phyloP scores from a whole-genome alignment of 139 green algal genomes.

The Chlamydomonas sp. region DNA sequence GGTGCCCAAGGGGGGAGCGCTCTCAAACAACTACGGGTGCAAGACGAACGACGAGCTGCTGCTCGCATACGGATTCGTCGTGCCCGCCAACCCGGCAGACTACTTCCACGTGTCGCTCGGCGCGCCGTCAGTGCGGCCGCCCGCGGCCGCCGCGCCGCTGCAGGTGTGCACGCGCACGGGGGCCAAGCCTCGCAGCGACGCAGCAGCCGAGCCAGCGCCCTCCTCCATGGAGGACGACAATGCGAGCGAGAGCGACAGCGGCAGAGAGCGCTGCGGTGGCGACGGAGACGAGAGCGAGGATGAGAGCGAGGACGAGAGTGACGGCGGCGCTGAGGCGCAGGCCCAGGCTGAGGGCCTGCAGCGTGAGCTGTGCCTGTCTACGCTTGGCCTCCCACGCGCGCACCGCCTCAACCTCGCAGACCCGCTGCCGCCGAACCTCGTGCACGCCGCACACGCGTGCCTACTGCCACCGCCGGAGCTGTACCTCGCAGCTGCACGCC shows the following conservation, averaged over 20 bases:
- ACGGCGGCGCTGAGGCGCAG: background rate
- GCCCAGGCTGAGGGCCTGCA: constrained; percentile 22
- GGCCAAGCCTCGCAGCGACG: background rate
- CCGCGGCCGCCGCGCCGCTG: too few relatives aligned
- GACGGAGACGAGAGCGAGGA: too few relatives aligned
- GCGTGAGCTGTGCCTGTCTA: constrained; percentile 16
- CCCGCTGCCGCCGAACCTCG: constrained; percentile 22
- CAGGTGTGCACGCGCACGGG: too few relatives aligned
- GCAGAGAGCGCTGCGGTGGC: too few relatives aligned
- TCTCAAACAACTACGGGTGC: constrained; percentile 47
- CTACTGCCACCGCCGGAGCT: constrained; percentile 9
- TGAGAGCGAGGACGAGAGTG: too few relatives aligned
- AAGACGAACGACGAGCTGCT: constrained; percentile 56
- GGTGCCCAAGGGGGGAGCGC: constrained; percentile 24
- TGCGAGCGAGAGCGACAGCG: background rate
- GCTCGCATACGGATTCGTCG: constrained; percentile 46
- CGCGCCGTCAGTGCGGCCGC: too few relatives aligned
- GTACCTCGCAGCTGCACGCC: background rate
- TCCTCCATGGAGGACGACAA: background rate
- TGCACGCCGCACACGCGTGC: constrained; percentile 16
- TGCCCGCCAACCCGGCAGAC: constrained; percentile 32
- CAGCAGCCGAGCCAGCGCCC: too few relatives aligned
- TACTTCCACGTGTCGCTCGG: constrained; percentile 31
- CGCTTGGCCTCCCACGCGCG: background rate
- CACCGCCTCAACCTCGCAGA: constrained; percentile 18